Evolutionary conservation across 2,329 filamentous ascomycete species (phyloP).

Genomic region (Trichoderma simmonsii): DNA sequence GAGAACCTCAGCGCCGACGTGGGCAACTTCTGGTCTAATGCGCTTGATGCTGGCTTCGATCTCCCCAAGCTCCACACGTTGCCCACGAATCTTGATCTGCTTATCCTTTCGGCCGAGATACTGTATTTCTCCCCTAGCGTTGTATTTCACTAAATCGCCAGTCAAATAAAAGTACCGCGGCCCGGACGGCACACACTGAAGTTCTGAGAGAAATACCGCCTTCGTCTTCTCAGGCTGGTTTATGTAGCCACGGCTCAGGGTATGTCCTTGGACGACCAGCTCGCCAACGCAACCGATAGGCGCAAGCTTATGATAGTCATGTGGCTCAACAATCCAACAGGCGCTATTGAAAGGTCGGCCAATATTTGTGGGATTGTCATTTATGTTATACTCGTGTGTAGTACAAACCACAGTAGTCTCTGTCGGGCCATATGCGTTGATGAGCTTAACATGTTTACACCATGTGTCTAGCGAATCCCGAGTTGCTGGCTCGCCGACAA

Average conservation of each 20-base stretch:
- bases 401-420: conserved; percentile 16
- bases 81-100: conserved; percentile 57
- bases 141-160: conserved; percentile 43
- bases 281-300: conserved; percentile 25
- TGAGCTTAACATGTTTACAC: conserved; percentile 20
- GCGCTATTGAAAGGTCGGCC: conserved; percentile 18
- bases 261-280: conserved; percentile 29
- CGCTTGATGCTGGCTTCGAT: conserved; percentile 21
- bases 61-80: conserved; percentile 44
- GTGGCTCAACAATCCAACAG: conserved; percentile 23
- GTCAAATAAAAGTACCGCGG: conserved; percentile 38
- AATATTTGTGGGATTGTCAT: not conserved
- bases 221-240: conserved; percentile 34
- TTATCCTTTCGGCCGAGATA: conserved; percentile 52
- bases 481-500: conserved; percentile 18
- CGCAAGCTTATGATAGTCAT: conserved; percentile 18
- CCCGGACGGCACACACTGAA: conserved; percentile 20
- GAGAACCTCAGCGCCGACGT: not conserved
- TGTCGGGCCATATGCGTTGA: conserved; percentile 22
- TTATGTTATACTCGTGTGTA: not conserved
- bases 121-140: conserved; percentile 36
- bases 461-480: conserved; percentile 10
- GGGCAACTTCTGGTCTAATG: not conserved
- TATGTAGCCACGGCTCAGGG: conserved; percentile 47
- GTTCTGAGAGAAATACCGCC: conserved; percentile 24